phyloP scores from a whole-genome alignment of 352 stramenopile genomes.

The Phytophthora ramorum region DNA sequence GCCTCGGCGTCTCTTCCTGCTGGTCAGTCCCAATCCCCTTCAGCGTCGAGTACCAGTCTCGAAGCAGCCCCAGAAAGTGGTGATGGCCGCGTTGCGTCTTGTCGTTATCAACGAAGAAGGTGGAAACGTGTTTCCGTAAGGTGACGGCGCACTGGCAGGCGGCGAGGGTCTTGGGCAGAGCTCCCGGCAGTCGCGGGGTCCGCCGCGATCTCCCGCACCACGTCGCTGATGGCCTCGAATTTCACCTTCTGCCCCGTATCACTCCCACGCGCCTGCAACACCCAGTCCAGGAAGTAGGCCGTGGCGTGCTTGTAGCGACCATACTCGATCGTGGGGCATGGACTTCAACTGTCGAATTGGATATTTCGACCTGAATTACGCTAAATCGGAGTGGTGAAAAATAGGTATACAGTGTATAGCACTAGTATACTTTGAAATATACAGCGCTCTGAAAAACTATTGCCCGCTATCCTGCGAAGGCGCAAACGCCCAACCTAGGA shows the following conservation, averaged over 20 bases:
- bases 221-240: neutral
- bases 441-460: too few relatives aligned
- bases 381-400: too few relatives aligned
- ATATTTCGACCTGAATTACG: too few relatives aligned
- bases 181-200: conserved; percentile 18
- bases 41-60: conserved; percentile 16
- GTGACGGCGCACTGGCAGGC: conserved; percentile 31
- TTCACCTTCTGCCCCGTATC: neutral
- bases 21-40: conserved; percentile 1
- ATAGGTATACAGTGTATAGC: too few relatives aligned
- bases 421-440: too few relatives aligned
- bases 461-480: too few relatives aligned
- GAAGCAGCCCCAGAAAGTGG: conserved; percentile 22
- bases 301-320: too few relatives aligned
- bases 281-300: too few relatives aligned
- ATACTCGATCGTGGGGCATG: too few relatives aligned
- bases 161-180: conserved; percentile 28
- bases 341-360: too few relatives aligned
- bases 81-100: conserved; percentile 6
- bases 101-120: conserved; percentile 22
- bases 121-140: conserved; percentile 22
- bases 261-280: too few relatives aligned
- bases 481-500: too few relatives aligned
- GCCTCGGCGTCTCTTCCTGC: conserved; percentile 2
- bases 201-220: conserved; percentile 7